Evolutionary conservation across 2,329 filamentous ascomycete genomes (phyloP), one percentile per base, ranked within the genome.

Genomic region (Diaporthe batatas): DNA sequence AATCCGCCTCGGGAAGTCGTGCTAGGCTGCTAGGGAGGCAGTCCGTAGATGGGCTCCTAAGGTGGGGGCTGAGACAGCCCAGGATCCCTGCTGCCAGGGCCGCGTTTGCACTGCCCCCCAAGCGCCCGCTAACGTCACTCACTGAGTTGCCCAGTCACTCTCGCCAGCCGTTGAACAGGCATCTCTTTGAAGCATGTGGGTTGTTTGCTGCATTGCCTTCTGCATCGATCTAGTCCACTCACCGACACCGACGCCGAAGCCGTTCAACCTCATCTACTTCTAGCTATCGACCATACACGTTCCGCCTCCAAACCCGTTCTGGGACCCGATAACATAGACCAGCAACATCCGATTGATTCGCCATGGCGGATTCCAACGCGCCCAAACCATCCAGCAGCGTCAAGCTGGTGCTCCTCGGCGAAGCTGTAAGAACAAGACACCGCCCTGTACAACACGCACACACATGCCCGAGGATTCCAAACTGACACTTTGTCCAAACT

Each of bases 361-460:
- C 77, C 71, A 96, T 95, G 93, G 91, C 92, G 81, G 93, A 95
- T 82, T 86, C 91, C 81, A 90, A 90, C 81, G 88, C 91, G 79
- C 93, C 94, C 75, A 99, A 98, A 87, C 96, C 96, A 75, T 98
- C 95, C 89, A 98, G 95, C 91, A 99, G 96, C 87, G 96, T 99
- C 83, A 99, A 99, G 92, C 93, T 99, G 78, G 96, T 99, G 77
- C 90, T 99, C 81, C 92, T 99, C 73, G 96, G 96, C 78, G 96
- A 99, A 86, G 96, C 96, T 76, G 96, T 96, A 74, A 96, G 99
- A 72, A 96, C 96, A 90, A 96, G 96, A 90, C 99, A 99, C 93
- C 96, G 98, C 87, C 47, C 25, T 62, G 55, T 25, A 39, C 42
- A 21, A n/a, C 39, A 4, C 32, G 21, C 12, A 34, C 23, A 4